Evolutionary conservation across 331 rosid species (phyloP).

Genomic region (Spiraea crenata): DNA sequence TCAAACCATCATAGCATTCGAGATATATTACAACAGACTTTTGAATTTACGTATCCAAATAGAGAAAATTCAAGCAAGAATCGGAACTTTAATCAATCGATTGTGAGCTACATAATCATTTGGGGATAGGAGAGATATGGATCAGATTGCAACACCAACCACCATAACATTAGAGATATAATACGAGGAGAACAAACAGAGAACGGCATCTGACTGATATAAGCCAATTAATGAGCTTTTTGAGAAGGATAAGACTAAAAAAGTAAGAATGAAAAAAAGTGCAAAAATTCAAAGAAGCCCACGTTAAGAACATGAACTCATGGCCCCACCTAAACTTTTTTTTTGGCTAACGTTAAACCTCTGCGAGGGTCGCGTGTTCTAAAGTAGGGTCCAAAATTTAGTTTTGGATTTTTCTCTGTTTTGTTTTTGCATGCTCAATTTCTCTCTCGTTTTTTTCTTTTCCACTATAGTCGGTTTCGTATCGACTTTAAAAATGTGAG

Average conservation of each 20-base stretch:
- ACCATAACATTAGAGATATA: not conserved
- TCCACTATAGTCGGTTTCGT: too few relatives aligned
- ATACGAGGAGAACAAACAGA: conserved; percentile 7
- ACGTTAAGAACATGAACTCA: conserved; percentile 20
- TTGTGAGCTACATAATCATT: not conserved
- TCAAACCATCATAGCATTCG: too few relatives aligned
- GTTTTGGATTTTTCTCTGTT: not conserved
- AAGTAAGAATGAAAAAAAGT: not conserved
- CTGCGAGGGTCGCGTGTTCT: conserved; percentile 18
- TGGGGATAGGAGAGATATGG: not conserved
- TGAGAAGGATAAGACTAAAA: conserved; percentile 10
- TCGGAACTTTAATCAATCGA: too few relatives aligned
- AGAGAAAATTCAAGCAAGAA: not conserved
- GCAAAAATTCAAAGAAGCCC: conserved; percentile 12
- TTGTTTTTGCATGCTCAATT: not conserved
- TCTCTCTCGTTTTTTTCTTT: not conserved
- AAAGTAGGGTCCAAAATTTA: conserved; percentile 5
- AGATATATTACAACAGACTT: too few relatives aligned
- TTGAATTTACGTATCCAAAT: not conserved
- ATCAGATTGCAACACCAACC: not conserved
- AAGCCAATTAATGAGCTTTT: not conserved
- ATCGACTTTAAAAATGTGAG: too few relatives aligned
- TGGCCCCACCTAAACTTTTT: not conserved
- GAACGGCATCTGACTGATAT: not conserved
- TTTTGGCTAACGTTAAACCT: not conserved